Evolutionary conservation across 306 rosid genomes (phyloP), one percentile per base, ranked within the genome.

Genomic region (Rosa chinensis): DNA sequence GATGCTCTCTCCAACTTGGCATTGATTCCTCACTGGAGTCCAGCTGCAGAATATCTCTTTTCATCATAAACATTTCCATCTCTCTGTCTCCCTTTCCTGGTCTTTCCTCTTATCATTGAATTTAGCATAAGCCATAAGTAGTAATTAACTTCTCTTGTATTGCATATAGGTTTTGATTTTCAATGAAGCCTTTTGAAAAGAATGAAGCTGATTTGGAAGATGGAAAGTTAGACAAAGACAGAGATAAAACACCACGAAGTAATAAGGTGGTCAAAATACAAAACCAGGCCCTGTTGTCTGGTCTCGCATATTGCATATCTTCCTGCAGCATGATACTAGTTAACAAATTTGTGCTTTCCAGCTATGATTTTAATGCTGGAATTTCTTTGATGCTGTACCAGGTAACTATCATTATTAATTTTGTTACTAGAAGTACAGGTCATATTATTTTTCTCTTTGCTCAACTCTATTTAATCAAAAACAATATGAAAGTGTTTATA

Each of bases 311-410:
- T 82, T 95, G 99, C 74, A 18, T 93, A 67, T 93, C 98, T 35
- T 95, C 99, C 0, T 95, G 99, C 83, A 84, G 99, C 81, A 95
- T 95, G 99, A 95, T 95, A 70, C 82, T 95, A 80, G 78, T 95
- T 66, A 95, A 95, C 87, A 95, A 93, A 88, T 86, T 90, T 62
- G 96, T 95, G 81, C 98, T 93, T 87, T 95, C 99, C 70, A 90
- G 92, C 76, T 95, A 93, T 85, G 83, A 83, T 81, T 95, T 95
- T 81, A 90, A 90, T 82, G 99, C 99, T 25, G 99, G 97, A 77
- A 91, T 95, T 78, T 90, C 92, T 32, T 82, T 95, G 86, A 95
- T 95, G 99, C 63, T 95, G 74, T 95, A 93, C 86, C 99, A 93
- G 99, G 99, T 95, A 78, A 85, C 48, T 76, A 70, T 68, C 52